phyloP scores from a whole-genome alignment of 305 asterid genomes.

The Ilex paraguariensis region DNA sequence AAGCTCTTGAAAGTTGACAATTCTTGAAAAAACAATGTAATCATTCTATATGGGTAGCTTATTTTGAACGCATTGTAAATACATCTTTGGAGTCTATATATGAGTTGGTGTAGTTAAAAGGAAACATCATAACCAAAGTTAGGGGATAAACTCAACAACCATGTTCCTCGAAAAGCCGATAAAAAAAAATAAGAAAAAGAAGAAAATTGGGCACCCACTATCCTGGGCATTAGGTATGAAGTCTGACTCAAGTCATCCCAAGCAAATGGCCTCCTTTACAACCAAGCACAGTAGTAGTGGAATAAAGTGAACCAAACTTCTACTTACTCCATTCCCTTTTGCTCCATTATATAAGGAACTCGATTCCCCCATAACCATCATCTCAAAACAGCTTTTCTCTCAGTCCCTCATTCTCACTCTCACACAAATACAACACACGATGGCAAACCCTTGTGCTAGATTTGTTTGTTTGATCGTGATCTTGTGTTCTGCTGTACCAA shows the following conservation, averaged over 20 bases:
- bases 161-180: too few relatives aligned
- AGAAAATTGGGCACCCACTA: background rate
- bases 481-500: slow-evolving; percentile 22
- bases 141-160: too few relatives aligned
- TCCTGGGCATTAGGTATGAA: background rate
- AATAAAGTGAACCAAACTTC: slow-evolving; percentile 47
- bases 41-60: too few relatives aligned
- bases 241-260: background rate
- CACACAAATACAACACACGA: background rate
- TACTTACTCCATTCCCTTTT: slow-evolving; percentile 16
- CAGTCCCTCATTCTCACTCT: background rate
- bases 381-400: background rate
- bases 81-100: too few relatives aligned
- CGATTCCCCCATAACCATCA: slow-evolving; percentile 2
- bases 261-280: background rate
- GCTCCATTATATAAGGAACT: slow-evolving; percentile 30
- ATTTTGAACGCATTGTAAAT: too few relatives aligned
- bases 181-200: too few relatives aligned
- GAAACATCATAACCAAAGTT: too few relatives aligned
- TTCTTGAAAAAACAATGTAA: too few relatives aligned
- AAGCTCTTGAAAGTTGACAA: too few relatives aligned
- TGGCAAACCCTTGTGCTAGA: background rate
- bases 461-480: slow-evolving; percentile 19
- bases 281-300: background rate
- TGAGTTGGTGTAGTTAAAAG: too few relatives aligned